Evolutionary conservation across 352 stramenopile genomes (phyloP), one percentile per base, ranked within the genome.

Genomic region (Blastocystis sp.): DNA sequence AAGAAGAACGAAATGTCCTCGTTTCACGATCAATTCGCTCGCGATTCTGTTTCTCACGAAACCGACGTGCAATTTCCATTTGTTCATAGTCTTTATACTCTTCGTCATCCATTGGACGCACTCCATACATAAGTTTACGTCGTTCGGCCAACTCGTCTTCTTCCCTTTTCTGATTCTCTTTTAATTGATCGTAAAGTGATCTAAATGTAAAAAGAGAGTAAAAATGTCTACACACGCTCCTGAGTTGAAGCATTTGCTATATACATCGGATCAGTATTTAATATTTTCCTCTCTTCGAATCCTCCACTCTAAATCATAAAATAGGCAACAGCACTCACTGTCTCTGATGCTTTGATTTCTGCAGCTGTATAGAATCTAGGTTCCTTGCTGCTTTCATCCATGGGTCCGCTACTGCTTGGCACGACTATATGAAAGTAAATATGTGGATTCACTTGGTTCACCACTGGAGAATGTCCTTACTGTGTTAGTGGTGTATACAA

Each of bases 71-170:
- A 45, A 59, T 59, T 47, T 81, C 70, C 70, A 81, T 81, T 34
- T 81, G 70, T 39, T 81, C 43, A 37, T 81, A 81, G 45, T 81
- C 70, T 37, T 81, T 81, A 39, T 41, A 81, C 43, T 81, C 70
- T 65, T 81, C 70, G 20, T 81, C 70, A 34, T 81, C 70, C 70
- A 81, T 81, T 11, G 70, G 70, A 65, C 70, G 70, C 13, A 81
- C 70, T 45, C 70, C 70, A 50, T 81, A 81, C 70, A 81, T 81
- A 30, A 81, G 43, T 37, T 81, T 81, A 34, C 70, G 41, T 11
- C 70, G 43, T 37, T 81, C 70, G 8, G 70, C 70, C 47, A 81
- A 65, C 24, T 81, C 70, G 13, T 81, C 70, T 62, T 81, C 43
- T 47, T 81, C 70, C 11, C 50, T n/a, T 26, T 59, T 65, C 24